phyloP scores from a whole-genome alignment of 768 basidiomycete genomes.

The Boletus pseudo-olivaceus region DNA sequence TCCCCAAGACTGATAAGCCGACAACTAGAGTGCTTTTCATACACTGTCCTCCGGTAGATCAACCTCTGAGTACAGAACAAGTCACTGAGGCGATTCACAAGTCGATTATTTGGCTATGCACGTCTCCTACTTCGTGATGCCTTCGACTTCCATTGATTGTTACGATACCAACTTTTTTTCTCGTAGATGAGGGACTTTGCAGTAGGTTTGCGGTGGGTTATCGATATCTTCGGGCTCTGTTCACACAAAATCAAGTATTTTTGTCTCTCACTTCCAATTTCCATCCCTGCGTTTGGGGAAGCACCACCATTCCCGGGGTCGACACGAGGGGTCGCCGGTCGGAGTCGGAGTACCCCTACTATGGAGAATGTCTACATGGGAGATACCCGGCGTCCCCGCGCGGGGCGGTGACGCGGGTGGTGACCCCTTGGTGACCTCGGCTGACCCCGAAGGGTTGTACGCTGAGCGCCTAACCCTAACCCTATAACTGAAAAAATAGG shows the following conservation, averaged over 20 bases:
- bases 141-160: background rate
- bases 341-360: too few species aligned
- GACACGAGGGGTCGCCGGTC: too few species aligned
- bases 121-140: slow-evolving; percentile 17
- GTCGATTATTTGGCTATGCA: slow-evolving; percentile 59
- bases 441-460: too few species aligned
- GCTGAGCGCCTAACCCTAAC: too few species aligned
- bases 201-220: slow-evolving; percentile 8
- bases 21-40: slow-evolving; percentile 55
- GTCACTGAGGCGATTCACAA: slow-evolving; percentile 63
- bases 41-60: slow-evolving; percentile 66
- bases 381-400: too few species aligned
- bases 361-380: too few species aligned
- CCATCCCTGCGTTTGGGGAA: too few species aligned
- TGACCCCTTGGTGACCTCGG: too few species aligned
- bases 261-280: background rate
- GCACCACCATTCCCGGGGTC: too few species aligned
- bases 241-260: background rate
- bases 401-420: too few species aligned
- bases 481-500: too few species aligned
- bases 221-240: background rate
- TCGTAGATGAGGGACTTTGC: slow-evolving; percentile 20
- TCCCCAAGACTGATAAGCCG: slow-evolving; percentile 31
- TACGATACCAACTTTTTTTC: slow-evolving; percentile 17
- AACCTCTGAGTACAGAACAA: slow-evolving; percentile 61